Evolutionary conservation across 331 rosid genomes (phyloP).

Genomic region (Pyrus hybrid): DNA sequence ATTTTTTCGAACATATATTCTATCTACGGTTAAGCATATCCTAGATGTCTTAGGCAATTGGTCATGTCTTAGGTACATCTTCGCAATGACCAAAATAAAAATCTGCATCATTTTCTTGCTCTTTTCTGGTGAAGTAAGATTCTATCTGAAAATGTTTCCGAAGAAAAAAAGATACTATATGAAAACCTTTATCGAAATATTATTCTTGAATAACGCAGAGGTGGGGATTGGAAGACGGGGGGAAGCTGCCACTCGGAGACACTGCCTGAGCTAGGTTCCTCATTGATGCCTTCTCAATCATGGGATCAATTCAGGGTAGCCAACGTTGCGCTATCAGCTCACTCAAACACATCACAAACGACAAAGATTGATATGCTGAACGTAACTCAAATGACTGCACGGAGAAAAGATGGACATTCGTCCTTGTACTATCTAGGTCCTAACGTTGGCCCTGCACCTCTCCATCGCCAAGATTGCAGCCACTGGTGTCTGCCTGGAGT

Average conservation of each 20-base stretch:
- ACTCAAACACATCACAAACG: slow-evolving; percentile 11
- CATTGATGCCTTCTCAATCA: slow-evolving; percentile 42
- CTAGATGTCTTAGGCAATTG: not conserved
- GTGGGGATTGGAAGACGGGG: slow-evolving; percentile 76
- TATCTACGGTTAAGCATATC: not conserved
- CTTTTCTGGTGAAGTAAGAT: not conserved
- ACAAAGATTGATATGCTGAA: slow-evolving; percentile 43
- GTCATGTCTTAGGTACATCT: not conserved
- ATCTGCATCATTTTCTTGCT: too few species aligned
- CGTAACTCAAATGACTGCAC: slow-evolving; percentile 55
- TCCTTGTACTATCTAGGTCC: slow-evolving; percentile 64
- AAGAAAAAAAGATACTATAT: too few species aligned
- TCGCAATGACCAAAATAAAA: too few species aligned
- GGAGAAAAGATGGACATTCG: slow-evolving; percentile 77
- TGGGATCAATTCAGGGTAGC: slow-evolving; percentile 59
- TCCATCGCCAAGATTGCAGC: slow-evolving; percentile 81
- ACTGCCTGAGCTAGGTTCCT: slow-evolving; percentile 56
- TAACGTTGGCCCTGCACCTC: slow-evolving; percentile 30
- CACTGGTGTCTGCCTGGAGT: slow-evolving; percentile 98
- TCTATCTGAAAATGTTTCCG: too few species aligned
- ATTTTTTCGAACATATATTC: not conserved
- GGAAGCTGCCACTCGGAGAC: slow-evolving; percentile 80
- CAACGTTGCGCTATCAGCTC: slow-evolving; percentile 33
- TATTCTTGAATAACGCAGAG: slow-evolving; percentile 33
- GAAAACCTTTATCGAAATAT: not conserved